phyloP scores from a whole-genome alignment of 805 yeast species.

The Ogataea salicorniae region DNA sequence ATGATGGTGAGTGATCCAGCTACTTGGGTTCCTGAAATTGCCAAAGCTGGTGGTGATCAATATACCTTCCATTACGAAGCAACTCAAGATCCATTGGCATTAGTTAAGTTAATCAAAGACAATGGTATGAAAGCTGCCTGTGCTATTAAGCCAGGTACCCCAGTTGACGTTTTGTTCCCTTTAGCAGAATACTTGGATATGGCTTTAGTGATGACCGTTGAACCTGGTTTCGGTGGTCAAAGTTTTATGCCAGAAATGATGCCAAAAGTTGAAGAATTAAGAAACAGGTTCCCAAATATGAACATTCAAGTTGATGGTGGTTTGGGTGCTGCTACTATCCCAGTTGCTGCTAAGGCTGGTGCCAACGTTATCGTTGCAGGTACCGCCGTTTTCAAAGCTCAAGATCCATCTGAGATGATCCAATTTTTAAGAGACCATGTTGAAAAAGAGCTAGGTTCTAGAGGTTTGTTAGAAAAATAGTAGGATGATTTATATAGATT shows the following conservation, averaged over 20 bases:
- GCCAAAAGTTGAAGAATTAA: slow-evolving; percentile 83
- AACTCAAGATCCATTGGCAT: slow-evolving; percentile 66
- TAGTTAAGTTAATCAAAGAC: slow-evolving; percentile 72
- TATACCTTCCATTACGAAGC: slow-evolving; percentile 97
- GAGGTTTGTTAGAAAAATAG: slow-evolving; percentile 36
- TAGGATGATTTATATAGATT: background rate
- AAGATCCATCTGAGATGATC: slow-evolving; percentile 72
- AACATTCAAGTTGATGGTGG: slow-evolving; percentile 99
- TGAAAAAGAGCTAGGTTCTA: slow-evolving; percentile 38
- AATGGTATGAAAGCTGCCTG: slow-evolving; percentile 89
- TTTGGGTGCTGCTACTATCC: slow-evolving; percentile 79
- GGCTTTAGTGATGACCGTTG: slow-evolving; percentile 97
- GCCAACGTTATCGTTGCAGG: slow-evolving; percentile 99
- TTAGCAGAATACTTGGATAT: slow-evolving; percentile 77
- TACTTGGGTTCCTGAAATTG: slow-evolving; percentile 90
- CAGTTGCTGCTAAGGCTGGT: slow-evolving; percentile 89
- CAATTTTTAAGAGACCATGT: slow-evolving; percentile 61
- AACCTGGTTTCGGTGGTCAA: slow-evolving; percentile 99
- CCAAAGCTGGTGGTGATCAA: slow-evolving; percentile 91
- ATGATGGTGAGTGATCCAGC: slow-evolving; percentile 97
- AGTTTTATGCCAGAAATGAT: slow-evolving; percentile 93
- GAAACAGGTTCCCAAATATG: slow-evolving; percentile 69
- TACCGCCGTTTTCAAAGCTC: slow-evolving; percentile 84
- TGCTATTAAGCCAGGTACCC: slow-evolving; percentile 92
- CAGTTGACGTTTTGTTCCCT: slow-evolving; percentile 76